phyloP scores from a whole-genome alignment of 352 stramenopile species.

The Blastocystis hominis region DNA sequence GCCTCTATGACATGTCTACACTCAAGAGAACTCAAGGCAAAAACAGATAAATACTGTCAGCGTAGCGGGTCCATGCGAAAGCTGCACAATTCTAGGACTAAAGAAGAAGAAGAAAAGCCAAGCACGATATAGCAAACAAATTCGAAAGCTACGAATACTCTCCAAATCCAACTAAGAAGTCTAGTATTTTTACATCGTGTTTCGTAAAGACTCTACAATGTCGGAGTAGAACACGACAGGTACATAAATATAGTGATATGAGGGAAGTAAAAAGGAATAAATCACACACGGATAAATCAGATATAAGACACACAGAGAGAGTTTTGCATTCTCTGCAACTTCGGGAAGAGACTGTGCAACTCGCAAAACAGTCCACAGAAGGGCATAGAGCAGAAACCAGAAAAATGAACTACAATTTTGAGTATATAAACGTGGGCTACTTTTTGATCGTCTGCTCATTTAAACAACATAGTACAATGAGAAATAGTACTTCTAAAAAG shows the following conservation, averaged over 20 bases:
- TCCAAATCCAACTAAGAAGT: not conserved
- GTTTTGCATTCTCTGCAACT: not conserved
- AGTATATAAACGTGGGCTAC: not conserved
- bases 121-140: not conserved
- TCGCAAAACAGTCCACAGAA: conserved; percentile 6
- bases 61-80: conserved; percentile 9
- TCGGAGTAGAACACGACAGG: not conserved
- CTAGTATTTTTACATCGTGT: not conserved
- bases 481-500: conserved; percentile 9
- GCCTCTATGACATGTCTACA: not conserved
- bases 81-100: not conserved
- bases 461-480: not conserved
- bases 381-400: not conserved
- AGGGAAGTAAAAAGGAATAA: conserved; percentile 17
- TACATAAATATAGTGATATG: conserved; percentile 20
- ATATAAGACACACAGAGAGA: not conserved
- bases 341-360: not conserved
- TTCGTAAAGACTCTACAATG: not conserved
- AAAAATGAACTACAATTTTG: not conserved
- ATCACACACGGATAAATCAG: conserved; percentile 28
- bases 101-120: not conserved
- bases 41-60: not conserved
- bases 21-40: not conserved
- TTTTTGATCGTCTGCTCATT: conserved; percentile 8
- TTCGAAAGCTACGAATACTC: not conserved